Percentiles rank a stretch among this genome's conserved stretches.
Evolutionary conservation across 441 rosid species (phyloP).

Genomic region (Mallotus repandus): DNA sequence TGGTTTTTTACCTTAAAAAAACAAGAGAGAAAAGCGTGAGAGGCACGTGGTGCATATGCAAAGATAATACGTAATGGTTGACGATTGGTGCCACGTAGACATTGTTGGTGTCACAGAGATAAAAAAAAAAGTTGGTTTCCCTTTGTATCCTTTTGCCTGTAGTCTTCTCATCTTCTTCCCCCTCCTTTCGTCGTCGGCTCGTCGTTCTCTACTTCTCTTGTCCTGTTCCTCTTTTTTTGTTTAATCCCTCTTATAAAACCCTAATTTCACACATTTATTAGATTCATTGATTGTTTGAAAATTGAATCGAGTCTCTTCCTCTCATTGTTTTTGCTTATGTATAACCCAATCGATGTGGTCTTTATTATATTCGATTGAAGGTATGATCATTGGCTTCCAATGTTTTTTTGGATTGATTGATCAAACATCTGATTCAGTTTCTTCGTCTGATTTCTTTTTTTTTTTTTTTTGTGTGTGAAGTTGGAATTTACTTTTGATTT

Average conservation of each 20-base stretch:
- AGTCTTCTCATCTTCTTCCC: not conserved
- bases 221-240: not conserved
- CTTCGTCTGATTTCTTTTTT: no score
- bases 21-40: not conserved
- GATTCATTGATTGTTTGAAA: not conserved
- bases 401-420: not conserved
- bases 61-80: slow-evolving; percentile 1
- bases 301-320: not conserved
- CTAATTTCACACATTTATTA: not conserved
- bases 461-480: no score
- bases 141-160: no score
- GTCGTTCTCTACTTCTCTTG: no score
- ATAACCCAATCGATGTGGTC: not conserved
- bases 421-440: not conserved
- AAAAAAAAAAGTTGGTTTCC: not conserved
- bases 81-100: slow-evolving; percentile 15
- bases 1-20: no score
- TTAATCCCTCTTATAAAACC: not conserved
- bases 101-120: not conserved
- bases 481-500: not conserved
- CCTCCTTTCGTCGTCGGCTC: no score
- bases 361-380: not conserved
- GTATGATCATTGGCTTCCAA: not conserved
- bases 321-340: not conserved
- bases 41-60: not conserved